Base-by-base conservation (phyloP, 495 filamentous ascomycete genomes). In the Aspergillus avenaceus region DNA sequence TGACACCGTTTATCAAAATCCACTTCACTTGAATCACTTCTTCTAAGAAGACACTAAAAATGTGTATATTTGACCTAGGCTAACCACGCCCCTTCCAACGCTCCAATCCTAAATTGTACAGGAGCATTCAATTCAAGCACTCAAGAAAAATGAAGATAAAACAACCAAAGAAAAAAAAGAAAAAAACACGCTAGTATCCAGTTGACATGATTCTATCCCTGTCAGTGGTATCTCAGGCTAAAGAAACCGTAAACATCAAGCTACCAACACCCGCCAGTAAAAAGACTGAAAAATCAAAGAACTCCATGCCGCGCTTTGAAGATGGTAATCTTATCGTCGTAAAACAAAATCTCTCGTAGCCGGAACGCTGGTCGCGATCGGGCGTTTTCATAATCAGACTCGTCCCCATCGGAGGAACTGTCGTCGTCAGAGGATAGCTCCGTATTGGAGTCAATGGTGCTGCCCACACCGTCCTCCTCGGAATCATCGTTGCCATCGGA, bases 321-420 rank as follows among this genome's bases (percentile, higher is more conserved):
- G 53, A 95, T 84, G 5, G 84, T 83, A 27, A 93, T 84, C 64
- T 90, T 90, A 60, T 95, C 89, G 54, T 95, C 90, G 57, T 90
- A 91, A 67, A 91, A 95, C 54, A 91, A 68, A 57, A 95, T 95
- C 75, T 95, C 87, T 53, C 88, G 78, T 54, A 96, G 64, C 47
- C 83, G 73, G 18, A 96, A 78, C 38, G 75, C 77, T 36, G 79
- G 70, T 19, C 71, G 72, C 47, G 73, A 76, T 47, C 54, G 50
- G 61, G 42, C 63, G 31, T 69, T 63, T n/a, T 84, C 80, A 6
- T 73, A 74, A 12, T 75, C 76, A 0, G 72, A 72, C 5, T 76
- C 73, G 8, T 80, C 77, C 6, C 79, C 76, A 31, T 84, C 84
- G 4, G 66, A 66, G 22, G 53, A 62, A 13, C 43, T 42, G 12